Conservation (phyloP, 495 filamentous ascomycete genomes). For the Penicillium fimorum region DNA sequence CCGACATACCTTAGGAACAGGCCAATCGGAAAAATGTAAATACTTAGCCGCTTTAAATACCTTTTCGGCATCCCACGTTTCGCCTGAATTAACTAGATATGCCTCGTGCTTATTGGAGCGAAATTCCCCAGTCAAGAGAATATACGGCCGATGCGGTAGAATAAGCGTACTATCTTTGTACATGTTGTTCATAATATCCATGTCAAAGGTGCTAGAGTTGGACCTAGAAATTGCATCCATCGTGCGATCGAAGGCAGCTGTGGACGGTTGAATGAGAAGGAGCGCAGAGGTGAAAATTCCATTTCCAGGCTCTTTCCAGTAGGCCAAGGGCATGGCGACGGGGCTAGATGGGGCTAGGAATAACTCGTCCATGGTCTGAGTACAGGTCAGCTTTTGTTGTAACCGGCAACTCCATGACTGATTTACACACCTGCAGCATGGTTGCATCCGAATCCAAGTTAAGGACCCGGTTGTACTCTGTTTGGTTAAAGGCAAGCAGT, state of each 20-base stretch:
- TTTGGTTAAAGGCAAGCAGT: constrained; percentile 63
- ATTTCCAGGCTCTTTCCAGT: constrained; percentile 53
- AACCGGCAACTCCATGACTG: not conserved
- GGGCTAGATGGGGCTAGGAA: constrained; percentile 55
- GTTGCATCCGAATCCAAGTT: constrained; percentile 61
- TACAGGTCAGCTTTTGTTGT: not conserved
- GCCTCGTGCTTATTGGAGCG: constrained; percentile 47
- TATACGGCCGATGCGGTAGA: constrained; percentile 65
- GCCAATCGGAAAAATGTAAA: constrained; percentile 71
- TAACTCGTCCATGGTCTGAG: constrained; percentile 58
- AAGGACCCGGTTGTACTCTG: constrained; percentile 59
- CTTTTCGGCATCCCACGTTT: constrained; percentile 58
- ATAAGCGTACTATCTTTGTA: constrained; percentile 58
- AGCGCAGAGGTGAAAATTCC: constrained; percentile 51
- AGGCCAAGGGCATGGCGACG: constrained; percentile 59
- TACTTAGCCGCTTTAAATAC: constrained; percentile 61
- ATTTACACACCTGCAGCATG: constrained; percentile 37
- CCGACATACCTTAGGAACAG: constrained; percentile 54
- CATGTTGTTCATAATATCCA: constrained; percentile 56
- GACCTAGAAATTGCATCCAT: constrained; percentile 33
- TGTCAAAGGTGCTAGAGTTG: constrained; percentile 16
- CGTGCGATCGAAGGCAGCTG: constrained; percentile 45
- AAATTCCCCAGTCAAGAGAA: constrained; percentile 63
- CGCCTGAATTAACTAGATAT: constrained; percentile 54
- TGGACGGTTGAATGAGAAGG: constrained; percentile 56